Evolutionary conservation across 1,284 basidiomycete genomes (phyloP).

Genomic region (Trichosporon sp.): DNA sequence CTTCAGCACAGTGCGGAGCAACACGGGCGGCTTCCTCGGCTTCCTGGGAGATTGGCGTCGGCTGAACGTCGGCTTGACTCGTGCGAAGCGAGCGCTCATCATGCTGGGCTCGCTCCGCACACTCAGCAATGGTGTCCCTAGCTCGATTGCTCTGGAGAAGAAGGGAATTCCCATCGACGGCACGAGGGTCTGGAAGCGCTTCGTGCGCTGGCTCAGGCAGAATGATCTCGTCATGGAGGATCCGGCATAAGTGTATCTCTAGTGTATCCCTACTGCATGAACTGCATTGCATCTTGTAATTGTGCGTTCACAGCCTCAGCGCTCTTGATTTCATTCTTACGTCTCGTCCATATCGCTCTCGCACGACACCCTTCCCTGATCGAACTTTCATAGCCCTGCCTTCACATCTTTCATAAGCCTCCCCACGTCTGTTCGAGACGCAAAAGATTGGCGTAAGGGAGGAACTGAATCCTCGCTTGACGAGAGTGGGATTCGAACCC

Average conservation of each 20-base stretch:
- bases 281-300: constrained; percentile 3
- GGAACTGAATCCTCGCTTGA: neutral
- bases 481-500: neutral
- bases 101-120: constrained; percentile 72
- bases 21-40: constrained; percentile 66
- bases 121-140: constrained; percentile 48
- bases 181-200: constrained; percentile 35
- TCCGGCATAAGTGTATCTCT: constrained; percentile 5
- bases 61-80: constrained; percentile 80
- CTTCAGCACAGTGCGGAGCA: constrained; percentile 83
- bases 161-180: constrained; percentile 35
- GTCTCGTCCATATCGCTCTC: too few species aligned
- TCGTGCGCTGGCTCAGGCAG: constrained; percentile 29
- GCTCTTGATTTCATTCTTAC: too few species aligned
- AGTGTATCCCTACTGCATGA: neutral
- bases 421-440: neutral
- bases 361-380: too few species aligned
- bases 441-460: neutral
- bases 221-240: constrained; percentile 29
- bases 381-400: neutral
- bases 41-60: constrained; percentile 83
- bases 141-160: constrained; percentile 16
- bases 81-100: constrained; percentile 75
- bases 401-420: neutral
- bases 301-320: too few species aligned